Percentiles rank a stretch among this genome's conserved stretches.
phyloP scores from a whole-genome alignment of 176 grass and related monocot genomes.

The Paspalum notatum region DNA sequence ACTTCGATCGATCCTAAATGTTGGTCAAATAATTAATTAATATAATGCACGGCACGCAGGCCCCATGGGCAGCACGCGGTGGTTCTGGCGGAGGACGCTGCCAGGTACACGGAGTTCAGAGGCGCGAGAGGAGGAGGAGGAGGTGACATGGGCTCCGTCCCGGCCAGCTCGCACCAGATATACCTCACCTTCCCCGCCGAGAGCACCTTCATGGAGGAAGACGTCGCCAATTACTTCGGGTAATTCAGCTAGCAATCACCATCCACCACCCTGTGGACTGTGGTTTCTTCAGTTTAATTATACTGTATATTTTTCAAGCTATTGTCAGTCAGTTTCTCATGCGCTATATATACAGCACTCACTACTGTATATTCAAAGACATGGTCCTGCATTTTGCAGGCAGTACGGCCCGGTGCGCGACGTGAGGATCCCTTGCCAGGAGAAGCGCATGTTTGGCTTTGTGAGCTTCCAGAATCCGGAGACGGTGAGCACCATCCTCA shows the following conservation, averaged over 20 bases:
- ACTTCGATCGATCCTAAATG: neutral
- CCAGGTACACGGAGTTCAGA: constrained; percentile 55
- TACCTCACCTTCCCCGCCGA: constrained; percentile 92
- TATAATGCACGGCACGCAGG: constrained; percentile 26
- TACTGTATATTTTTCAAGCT: too few species aligned
- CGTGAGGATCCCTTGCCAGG: constrained; percentile 88
- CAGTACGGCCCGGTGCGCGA: constrained; percentile 72
- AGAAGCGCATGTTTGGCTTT: constrained; percentile 91
- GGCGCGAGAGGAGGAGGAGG: constrained; percentile 49
- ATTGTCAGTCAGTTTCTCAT: too few species aligned
- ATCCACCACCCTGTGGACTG: too few species aligned
- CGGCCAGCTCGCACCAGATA: constrained; percentile 74
- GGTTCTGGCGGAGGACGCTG: constrained; percentile 71
- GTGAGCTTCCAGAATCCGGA: constrained; percentile 79
- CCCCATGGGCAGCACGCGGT: constrained; percentile 89
- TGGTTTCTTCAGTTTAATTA: too few species aligned
- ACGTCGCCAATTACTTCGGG: constrained; percentile 81
- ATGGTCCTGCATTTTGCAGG: constrained; percentile 30
- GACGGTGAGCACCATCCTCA: constrained; percentile 65
- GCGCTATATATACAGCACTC: too few species aligned
- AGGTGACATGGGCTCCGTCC: constrained; percentile 34
- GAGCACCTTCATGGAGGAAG: constrained; percentile 76
- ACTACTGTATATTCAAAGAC: neutral
- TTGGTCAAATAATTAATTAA: neutral
- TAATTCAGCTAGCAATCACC: too few species aligned